Evolutionary conservation across 2,329 filamentous ascomycete species (phyloP).

Genomic region (Aureobasidium sp.): DNA sequence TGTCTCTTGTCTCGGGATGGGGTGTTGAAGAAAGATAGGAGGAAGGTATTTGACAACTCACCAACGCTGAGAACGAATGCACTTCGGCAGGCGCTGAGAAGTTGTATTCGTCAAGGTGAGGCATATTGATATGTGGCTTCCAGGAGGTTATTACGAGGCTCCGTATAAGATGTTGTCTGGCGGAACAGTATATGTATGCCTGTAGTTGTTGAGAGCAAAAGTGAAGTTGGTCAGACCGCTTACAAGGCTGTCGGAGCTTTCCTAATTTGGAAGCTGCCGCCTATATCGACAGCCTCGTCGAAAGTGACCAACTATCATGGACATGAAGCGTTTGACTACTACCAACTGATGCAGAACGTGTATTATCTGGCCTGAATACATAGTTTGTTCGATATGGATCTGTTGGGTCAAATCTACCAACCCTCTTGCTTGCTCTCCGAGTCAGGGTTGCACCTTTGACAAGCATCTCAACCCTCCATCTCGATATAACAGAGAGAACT

Average conservation of each 20-base stretch:
- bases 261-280: background rate
- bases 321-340: too few species aligned
- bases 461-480: background rate
- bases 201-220: background rate
- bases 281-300: too few species aligned
- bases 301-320: too few species aligned
- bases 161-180: background rate
- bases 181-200: background rate
- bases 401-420: too few species aligned
- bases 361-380: background rate
- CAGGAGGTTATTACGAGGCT: too few species aligned
- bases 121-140: conserved; percentile 14
- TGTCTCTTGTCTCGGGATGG: background rate
- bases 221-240: background rate
- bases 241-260: background rate
- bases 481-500: background rate
- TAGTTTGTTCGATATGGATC: too few species aligned
- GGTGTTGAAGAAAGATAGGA: background rate
- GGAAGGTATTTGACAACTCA: conserved; percentile 17
- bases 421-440: background rate
- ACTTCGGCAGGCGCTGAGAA: conserved; percentile 35
- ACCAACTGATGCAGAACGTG: background rate
- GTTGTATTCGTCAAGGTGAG: conserved; percentile 22
- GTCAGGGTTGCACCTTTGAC: background rate
- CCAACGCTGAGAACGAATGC: conserved; percentile 35